Base-by-base conservation (phyloP, 768 basidiomycete species). In the Mycena filopes region DNA sequence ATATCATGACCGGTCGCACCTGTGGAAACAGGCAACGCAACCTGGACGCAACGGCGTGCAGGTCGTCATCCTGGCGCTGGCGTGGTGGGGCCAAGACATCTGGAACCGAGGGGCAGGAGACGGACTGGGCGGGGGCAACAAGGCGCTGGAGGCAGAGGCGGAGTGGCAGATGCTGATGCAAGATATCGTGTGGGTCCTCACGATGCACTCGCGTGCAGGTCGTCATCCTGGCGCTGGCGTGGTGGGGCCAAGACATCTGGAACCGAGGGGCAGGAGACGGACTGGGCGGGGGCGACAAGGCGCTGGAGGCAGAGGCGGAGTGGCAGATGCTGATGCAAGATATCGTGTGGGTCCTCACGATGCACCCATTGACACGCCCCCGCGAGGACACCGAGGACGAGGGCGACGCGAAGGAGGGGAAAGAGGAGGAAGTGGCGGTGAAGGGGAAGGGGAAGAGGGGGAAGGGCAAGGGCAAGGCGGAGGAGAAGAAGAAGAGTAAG, bases 71-170 rank as follows among this genome's bases (percentile, higher is more conserved):
- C 6, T 46, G 18, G 56, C 13, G 2, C 43, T 57, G 0, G 33
- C 56, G 4, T 57, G 56, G 56, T 57, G 56, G 56, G 56, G 56
- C 1, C 56, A 57, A 13, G 5, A 16, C 3, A 25, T 57, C 12
- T 46, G n/a, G 13, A 57, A 57, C 21, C 13, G 3, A 15, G 56
- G 25, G 0, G 56, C 43, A 0, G 31, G 18, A 0, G 56, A 28
- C 0, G 56, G 56, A 3, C 45, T 57, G 9, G 56, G 43, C 0
- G 56, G 23, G 1, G 56, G 46, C 6, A 25, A 57, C 21, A 38
- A 4, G 2, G 54, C 54, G 26, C 29, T 55, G 16, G 54, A 33
- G 16, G 33, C n/a, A 4, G 23, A n/a, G 1, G 26, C 12, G 1
- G 51, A 38, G 12, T 53, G 33, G 51, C 51, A 25, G 4, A 1